These are phyloP conservation scores for Spergularia azorica DNA, from an alignment of 179 eudicot species.

Conservation along the genomic window DNA sequence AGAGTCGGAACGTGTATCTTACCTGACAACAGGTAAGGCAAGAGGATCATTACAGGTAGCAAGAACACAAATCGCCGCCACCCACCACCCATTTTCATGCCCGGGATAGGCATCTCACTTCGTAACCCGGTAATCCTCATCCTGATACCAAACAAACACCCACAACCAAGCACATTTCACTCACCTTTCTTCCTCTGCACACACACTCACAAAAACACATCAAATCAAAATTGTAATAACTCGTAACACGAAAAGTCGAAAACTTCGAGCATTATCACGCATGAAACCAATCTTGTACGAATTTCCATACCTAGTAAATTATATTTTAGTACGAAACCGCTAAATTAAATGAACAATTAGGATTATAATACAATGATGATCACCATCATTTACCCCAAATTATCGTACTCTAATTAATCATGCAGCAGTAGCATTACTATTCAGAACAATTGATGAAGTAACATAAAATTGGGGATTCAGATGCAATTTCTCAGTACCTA, in stretches of 20 bases:
- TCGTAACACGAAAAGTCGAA: too few species aligned
- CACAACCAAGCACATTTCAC: slow-evolving; percentile 18
- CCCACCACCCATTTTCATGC: slow-evolving; percentile 35
- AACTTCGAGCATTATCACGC: too few species aligned
- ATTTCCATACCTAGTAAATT: background rate
- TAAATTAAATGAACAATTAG: background rate
- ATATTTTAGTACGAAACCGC: background rate
- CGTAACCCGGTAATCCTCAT: slow-evolving; percentile 19
- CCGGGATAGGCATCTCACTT: slow-evolving; percentile 11
- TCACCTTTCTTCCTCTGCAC: slow-evolving; percentile 12
- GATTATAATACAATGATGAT: background rate
- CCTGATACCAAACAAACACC: background rate
- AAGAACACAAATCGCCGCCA: slow-evolving; percentile 37
- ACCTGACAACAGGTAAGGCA: slow-evolving; percentile 44
- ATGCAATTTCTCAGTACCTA: background rate
- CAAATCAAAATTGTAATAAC: too few species aligned
- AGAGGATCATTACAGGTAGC: slow-evolving; percentile 42
- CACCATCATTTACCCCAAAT: too few species aligned
- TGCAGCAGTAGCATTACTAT: background rate
- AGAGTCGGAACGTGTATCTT: background rate
- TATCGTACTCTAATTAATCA: background rate
- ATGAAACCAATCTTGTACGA: too few species aligned
- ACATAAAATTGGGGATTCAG: background rate
- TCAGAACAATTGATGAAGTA: background rate
- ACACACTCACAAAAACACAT: background rate